These are phyloP conservation scores for Erodium moschatum DNA, from an alignment of 441 rosid genomes.

Conservation along the genomic window DNA sequence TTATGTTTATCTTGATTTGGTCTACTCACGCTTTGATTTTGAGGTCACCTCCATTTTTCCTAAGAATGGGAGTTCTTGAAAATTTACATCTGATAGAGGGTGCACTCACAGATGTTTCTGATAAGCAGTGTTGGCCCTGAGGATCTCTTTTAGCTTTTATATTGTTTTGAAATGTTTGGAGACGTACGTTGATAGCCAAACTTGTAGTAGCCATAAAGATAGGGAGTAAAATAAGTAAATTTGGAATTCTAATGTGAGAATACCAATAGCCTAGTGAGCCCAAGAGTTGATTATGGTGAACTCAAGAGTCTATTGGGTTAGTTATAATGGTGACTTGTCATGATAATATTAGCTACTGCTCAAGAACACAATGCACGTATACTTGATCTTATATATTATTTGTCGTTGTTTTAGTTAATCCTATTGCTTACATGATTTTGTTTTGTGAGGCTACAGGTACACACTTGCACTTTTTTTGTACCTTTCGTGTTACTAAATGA, in stretches of 20 bases:
- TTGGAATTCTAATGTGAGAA: neutral
- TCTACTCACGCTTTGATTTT: no score
- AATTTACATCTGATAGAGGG: no score
- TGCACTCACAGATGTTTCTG: neutral
- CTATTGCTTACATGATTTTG: neutral
- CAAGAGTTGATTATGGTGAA: no score
- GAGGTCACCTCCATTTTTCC: neutral
- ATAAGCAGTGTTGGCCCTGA: neutral
- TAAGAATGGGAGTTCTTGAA: no score
- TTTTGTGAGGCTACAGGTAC: neutral
- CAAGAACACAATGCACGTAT: no score
- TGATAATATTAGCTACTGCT: no score
- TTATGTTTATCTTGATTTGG: no score
- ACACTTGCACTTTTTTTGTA: neutral
- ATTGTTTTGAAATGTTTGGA: neutral
- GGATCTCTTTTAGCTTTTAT: neutral
- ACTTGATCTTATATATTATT: neutral
- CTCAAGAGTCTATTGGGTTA: no score
- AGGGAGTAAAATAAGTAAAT: slow-evolving; percentile 1
- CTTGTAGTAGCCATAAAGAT: neutral
- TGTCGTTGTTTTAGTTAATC: neutral
- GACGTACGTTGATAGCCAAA: neutral
- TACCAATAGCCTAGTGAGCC: no score
- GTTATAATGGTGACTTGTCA: no score
- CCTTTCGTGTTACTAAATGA: slow-evolving; percentile 6